Evolutionary conservation across 306 rosid genomes (phyloP), one percentile per base, ranked within the genome.

Genomic region (Malus asiatica): DNA sequence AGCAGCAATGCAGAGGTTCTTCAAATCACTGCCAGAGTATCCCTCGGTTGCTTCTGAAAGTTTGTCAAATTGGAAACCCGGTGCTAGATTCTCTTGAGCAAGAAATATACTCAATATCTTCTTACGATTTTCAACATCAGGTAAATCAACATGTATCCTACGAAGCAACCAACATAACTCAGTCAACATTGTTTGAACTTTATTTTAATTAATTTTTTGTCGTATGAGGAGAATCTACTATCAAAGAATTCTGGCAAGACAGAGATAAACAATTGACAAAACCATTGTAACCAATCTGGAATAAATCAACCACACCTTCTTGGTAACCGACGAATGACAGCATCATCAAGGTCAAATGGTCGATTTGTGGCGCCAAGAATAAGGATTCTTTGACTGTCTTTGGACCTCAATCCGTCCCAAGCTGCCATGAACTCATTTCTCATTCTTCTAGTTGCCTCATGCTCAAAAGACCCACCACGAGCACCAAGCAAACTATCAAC

Each of bases 391-490:
- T 95, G 97, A 80, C 88, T 88, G 72, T 95, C 99, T 85, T 95
- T 95, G 23, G 99, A 84, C 83, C 97, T 88, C 86, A 95, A 87
- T 82, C 99, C 99, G 67, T 95, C 97, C 99, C 99, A 95, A 70
- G 99, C 99, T 59, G 99, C 97, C 99, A 95, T 95, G 82, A 95
- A 95, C 87, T 95, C 97, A 8, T 95, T 95, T 87, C 97, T 92
- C 99, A 95, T 95, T 88, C 99, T 90, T 83, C 99, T 89, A 74
- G 99, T 92, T 67, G 99, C 99, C 79, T 95, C 97, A 74, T 95
- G 99, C 83, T 95, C 99, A 80, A 86, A 90, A 80, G 97, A 83
- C 77, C 99, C 99, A 70, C 99, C 99, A 76, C 99, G 93, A 57
- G 99, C 99, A 74, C 99, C 99, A 76, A 95, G 99, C 83, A 95